Base-by-base conservation (phyloP, 1,139 yeast species). In the Yamadazyma epiphylla region DNA sequence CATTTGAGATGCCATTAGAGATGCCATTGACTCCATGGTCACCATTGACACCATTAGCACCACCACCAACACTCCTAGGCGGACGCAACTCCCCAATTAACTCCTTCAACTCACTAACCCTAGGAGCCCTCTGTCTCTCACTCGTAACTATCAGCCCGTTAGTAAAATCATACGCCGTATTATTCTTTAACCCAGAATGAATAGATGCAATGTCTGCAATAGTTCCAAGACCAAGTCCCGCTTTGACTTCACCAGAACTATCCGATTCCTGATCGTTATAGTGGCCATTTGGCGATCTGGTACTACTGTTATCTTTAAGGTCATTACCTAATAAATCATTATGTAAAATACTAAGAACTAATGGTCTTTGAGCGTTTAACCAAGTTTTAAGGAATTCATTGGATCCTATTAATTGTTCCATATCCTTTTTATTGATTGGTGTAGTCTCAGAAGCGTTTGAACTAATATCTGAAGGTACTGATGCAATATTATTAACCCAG, bases 61-160 rank as follows among this genome's bases (percentile, higher is more conserved):
- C 20, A 11, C 10, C 13, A 9, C n/a, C n/a, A 5, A 6, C 24
- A 21, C 13, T 11, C 7, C 10, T n/a, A 17, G 20, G 20, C 20
- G 20, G 20, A 7, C 10, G 7, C 10, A 17, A 17, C 16, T 33
- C 42, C 24, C 36, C 29, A 21, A 50, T 41, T 38, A 67, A 58
- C 27, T 61, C 70, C 39, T 67, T 64, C 38, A 72, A 55, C 36
- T 72, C 76, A n/a, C 66, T 51, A 2, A 70, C 74, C 39, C 62
- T 60, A 7, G 76, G 74, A 5, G 61, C 47, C 27, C 38, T 42
- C 7, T 36, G 40, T 29, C 41, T 46, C 3, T 44, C 53, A 10
- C 36, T 37, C 1, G 56, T 51, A 15, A 33, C 35, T n/a, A 53
- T 36, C 3, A 66, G 54, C 2, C 53, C 55, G 34, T 38, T 47